Evolutionary conservation across 306 rosid species (phyloP), one percentile per base, ranked within the genome.

Genomic region (Rosa multiflora): DNA sequence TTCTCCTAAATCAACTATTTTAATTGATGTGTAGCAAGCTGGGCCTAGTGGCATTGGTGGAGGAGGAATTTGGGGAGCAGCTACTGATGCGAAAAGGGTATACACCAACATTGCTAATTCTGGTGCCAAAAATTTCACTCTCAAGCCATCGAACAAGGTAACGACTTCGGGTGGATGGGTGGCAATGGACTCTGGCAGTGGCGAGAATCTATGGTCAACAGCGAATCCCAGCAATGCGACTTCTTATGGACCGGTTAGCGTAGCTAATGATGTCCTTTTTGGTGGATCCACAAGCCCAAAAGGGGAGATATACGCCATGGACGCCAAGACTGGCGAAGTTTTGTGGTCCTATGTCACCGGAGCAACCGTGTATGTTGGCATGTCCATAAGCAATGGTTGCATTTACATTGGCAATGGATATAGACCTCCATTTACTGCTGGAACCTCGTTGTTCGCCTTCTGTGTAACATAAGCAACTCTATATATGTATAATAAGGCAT

Each of bases 61-160:
- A 72, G 90, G 90, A 0, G 89, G 89, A 10, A 81, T 29, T 21
- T 89, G 91, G 91, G 93, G 88, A 11, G 86, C 90, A 76, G 82
- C 91, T 10, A 84, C 88, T 0, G 93, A 90, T 32, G 83, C 79
- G 70, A 79, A 20, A 48, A 76, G 74, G 61, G 81, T 86, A 5
- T 90, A 88, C 80, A 90, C 93, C 1, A 89, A 88, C 67, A 80
- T 87, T 37, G 89, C 40, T 14, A 89, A 87, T 58, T 63, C 76
- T 1, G 46, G 77, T 3, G 59, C 11, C 47, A 81, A 81, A 12
- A 81, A 79, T 15, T 89, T 89, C 81, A 85, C 77, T 1, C 85
- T 87, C 5, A 67, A n/a, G 39, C 90, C 92, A 69, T 76, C 90
- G 1, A 71, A 74, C 32, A 73, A 26, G 32, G 67, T 20, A 12